A percentile compares a stretch with the other conserved stretches of the same genome.
Conservation (phyloP, 331 rosid species). For the Stylosanthes scabra region DNA sequence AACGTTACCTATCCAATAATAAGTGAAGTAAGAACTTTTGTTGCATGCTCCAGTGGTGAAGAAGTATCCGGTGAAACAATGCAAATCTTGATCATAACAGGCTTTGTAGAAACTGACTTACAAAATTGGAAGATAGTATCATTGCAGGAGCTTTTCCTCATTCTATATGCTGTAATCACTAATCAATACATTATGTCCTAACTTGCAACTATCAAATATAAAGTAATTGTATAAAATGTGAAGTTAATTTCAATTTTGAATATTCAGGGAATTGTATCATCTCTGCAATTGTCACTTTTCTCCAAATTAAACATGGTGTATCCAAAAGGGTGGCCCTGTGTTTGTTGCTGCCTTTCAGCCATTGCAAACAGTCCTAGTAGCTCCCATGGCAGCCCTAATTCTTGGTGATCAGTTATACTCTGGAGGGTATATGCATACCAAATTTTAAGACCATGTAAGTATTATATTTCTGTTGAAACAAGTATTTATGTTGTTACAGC, state of each 20-base stretch:
- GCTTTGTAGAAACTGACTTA: conserved; percentile 57
- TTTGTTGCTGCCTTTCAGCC: conserved; percentile 82
- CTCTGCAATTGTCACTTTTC: conserved; percentile 67
- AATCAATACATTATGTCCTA: too few species aligned
- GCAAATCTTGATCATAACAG: conserved; percentile 73
- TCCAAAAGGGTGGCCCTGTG: conserved; percentile 79
- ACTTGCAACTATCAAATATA: conserved; percentile 25
- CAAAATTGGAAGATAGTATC: conserved; percentile 69
- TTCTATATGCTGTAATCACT: conserved; percentile 65
- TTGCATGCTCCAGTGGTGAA: conserved; percentile 68
- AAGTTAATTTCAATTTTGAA: conserved; percentile 28
- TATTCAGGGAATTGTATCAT: conserved; percentile 64
- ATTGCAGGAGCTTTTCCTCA: conserved; percentile 59
- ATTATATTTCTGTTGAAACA: neutral
- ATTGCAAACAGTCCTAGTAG: conserved; percentile 69
- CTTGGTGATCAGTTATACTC: conserved; percentile 63
- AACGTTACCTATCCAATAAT: neutral
- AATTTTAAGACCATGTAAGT: neutral
- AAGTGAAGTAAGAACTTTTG: conserved; percentile 32
- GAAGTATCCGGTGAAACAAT: conserved; percentile 70
- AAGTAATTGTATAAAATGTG: neutral
- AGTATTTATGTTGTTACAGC: conserved; percentile 26
- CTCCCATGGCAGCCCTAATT: conserved; percentile 64
- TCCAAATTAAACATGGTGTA: conserved; percentile 87
- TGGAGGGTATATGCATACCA: conserved; percentile 65